Conservation (phyloP, 805 yeast genomes). For the Komagataella mondaviorum region DNA sequence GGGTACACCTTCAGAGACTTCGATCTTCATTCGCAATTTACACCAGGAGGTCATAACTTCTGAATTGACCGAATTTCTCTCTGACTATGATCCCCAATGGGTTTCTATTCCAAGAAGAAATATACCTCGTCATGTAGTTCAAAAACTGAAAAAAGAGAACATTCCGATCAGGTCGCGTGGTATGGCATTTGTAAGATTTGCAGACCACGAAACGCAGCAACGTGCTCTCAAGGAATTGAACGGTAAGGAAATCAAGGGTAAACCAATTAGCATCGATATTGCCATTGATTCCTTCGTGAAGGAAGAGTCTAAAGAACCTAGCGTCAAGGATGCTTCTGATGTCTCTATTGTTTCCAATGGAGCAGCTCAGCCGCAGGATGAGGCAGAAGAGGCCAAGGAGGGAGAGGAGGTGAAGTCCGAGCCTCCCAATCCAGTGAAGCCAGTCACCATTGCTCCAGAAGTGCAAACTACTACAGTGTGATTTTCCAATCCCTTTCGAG, state of each 20-base stretch:
- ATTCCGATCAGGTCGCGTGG: constrained; percentile 43
- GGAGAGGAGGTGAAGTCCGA: constrained; percentile 5
- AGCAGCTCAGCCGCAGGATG: constrained; percentile 1
- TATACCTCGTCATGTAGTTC: constrained; percentile 28
- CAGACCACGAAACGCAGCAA: constrained; percentile 29
- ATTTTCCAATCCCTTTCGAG: neutral
- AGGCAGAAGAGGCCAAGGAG: constrained; percentile 2
- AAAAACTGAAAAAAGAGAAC: constrained; percentile 29
- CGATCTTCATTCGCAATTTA: constrained; percentile 50
- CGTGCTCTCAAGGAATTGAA: constrained; percentile 46
- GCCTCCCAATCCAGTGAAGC: constrained; percentile 1
- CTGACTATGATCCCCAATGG: constrained; percentile 38
- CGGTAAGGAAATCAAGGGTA: constrained; percentile 54
- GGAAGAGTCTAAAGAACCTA: constrained; percentile 10
- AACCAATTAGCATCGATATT: constrained; percentile 51
- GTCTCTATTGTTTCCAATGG: neutral
- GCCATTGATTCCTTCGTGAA: constrained; percentile 48
- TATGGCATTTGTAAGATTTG: constrained; percentile 47
- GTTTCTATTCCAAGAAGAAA: constrained; percentile 44
- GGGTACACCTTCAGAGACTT: constrained; percentile 41
- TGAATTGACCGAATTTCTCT: constrained; percentile 29
- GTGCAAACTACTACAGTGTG: neutral
- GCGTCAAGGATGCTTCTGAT: neutral
- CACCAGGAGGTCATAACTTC: constrained; percentile 35
- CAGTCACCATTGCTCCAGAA: neutral